phyloP scores from a whole-genome alignment of 2,329 filamentous ascomycete genomes.

The Phyllosticta ampelicida region DNA sequence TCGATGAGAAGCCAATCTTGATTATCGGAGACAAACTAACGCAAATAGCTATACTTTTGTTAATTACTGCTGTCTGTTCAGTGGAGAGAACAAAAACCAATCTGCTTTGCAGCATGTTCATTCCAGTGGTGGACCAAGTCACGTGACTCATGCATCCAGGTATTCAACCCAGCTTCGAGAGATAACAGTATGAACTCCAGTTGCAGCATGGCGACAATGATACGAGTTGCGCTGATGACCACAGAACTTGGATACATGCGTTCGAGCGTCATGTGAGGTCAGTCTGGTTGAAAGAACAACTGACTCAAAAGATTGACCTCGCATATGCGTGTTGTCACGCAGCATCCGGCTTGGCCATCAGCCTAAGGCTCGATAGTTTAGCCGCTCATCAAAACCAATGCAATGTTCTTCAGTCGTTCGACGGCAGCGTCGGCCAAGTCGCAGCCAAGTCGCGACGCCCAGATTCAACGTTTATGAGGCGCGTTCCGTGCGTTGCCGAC shows the following conservation, averaged over 20 bases:
- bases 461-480: background rate
- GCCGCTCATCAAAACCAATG: background rate
- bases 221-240: too few species aligned
- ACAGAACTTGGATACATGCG: background rate
- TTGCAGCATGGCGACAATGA: too few species aligned
- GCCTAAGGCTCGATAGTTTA: background rate
- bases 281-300: background rate
- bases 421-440: background rate
- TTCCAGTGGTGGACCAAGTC: background rate
- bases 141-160: background rate
- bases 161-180: too few species aligned
- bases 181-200: too few species aligned
- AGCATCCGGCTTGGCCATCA: background rate
- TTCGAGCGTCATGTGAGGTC: background rate
- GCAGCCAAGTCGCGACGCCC: background rate
- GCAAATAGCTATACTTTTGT: too few species aligned
- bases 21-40: too few species aligned
- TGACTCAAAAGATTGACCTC: background rate
- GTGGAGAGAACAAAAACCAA: too few species aligned
- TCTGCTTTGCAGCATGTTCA: too few species aligned
- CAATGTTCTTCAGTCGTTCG: background rate
- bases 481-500: background rate
- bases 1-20: too few species aligned
- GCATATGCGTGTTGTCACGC: background rate
- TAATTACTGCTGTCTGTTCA: too few species aligned